phyloP scores from a whole-genome alignment of 257 asterid genomes.

The Scutellaria galericulata region DNA sequence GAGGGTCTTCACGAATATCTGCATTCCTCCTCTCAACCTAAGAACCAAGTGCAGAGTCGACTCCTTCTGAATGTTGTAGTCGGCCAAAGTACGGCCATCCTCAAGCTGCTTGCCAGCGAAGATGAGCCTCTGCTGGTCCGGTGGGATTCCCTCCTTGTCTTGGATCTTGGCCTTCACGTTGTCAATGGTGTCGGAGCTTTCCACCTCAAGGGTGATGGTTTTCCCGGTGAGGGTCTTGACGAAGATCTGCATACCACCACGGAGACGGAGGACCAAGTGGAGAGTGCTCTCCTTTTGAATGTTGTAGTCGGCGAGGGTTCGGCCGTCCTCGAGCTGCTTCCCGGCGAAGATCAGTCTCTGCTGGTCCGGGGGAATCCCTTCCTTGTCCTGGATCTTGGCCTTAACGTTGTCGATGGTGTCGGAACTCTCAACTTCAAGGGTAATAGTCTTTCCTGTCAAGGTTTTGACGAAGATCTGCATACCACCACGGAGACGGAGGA shows the following conservation, averaged over 20 bases:
- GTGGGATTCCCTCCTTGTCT: conserved; percentile 84
- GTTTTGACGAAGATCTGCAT: conserved; percentile 70
- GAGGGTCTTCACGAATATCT: conserved; percentile 64
- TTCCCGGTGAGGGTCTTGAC: conserved; percentile 75
- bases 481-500: conserved; percentile 54
- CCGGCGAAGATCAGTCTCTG: conserved; percentile 76
- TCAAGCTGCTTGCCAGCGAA: conserved; percentile 76
- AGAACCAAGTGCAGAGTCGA: conserved; percentile 70
- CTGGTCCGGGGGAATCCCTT: conserved; percentile 83
- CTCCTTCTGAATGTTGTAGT: conserved; percentile 76
- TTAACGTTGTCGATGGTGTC: conserved; percentile 65
- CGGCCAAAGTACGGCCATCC: conserved; percentile 70
- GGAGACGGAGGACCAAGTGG: conserved; percentile 63
- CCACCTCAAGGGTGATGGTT: conserved; percentile 75
- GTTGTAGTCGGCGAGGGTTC: conserved; percentile 71
- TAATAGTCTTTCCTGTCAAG: conserved; percentile 55
- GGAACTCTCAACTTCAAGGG: conserved; percentile 53
- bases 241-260: conserved; percentile 82
- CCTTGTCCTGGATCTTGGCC: conserved; percentile 73
- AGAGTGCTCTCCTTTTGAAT: conserved; percentile 74
- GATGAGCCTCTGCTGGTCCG: conserved; percentile 83
- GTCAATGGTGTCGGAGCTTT: conserved; percentile 72
- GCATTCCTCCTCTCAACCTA: conserved; percentile 72
- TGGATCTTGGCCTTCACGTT: conserved; percentile 75
- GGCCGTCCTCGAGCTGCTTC: conserved; percentile 72